Evolutionary conservation across 345 rosid genomes (phyloP).

Genomic region (Sisymbrium altissimum): DNA sequence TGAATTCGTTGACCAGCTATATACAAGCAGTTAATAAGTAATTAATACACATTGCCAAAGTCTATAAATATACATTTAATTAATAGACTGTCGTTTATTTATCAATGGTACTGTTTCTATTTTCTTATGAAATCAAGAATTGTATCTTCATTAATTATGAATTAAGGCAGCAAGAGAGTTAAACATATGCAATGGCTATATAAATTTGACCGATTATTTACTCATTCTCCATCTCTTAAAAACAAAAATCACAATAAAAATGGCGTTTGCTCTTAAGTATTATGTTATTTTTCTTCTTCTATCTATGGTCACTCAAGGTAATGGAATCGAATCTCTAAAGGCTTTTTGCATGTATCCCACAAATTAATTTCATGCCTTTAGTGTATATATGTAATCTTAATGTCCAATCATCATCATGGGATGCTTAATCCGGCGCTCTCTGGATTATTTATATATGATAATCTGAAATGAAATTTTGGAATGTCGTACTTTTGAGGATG

Average conservation of each 20-base stretch:
- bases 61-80: not conserved
- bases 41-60: not conserved
- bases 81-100: not conserved
- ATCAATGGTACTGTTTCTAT: not conserved
- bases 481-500: no score
- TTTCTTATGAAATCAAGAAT: not conserved
- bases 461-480: not conserved
- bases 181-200: not conserved
- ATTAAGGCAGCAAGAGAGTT: not conserved
- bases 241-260: slow-evolving; percentile 8
- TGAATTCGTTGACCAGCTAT: no score
- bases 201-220: not conserved
- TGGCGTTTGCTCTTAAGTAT: slow-evolving; percentile 21
- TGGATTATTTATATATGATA: not conserved
- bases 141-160: not conserved
- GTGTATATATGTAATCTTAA: not conserved
- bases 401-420: not conserved
- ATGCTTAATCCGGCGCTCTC: not conserved
- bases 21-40: not conserved
- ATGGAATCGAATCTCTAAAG: not conserved
- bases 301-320: slow-evolving; percentile 29
- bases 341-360: not conserved
- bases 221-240: not conserved
- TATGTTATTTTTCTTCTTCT: slow-evolving; percentile 4
- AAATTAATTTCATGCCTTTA: slow-evolving; percentile 5